Base-by-base conservation (phyloP, 495 filamentous ascomycete genomes). In the Lasiosphaeria ovina region DNA sequence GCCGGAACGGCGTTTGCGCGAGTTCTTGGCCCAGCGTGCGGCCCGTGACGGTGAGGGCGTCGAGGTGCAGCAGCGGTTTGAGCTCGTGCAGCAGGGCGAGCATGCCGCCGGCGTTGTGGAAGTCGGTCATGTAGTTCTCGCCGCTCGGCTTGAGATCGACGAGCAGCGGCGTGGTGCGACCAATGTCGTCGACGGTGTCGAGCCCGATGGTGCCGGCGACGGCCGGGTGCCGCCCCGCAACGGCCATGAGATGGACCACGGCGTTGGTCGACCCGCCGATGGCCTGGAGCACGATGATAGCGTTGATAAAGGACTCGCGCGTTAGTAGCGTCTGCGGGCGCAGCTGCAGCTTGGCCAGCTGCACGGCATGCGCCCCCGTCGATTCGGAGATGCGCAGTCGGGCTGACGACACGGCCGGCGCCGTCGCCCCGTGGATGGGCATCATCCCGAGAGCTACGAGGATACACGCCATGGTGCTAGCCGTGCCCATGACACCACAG, bases 191-290 rank as follows among this genome's bases (percentile, higher is more conserved):
- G 62, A 89, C 66, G 0, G 80, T 85, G 8, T 78, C 66, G 0
- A 88, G 66, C 3, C 78, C 83, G 45, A 89, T 83, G 7, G 70
- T 71, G 0, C 83, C 83, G 12, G 79, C 74, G 5, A 88, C 59
- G 3, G 63, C 59, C 0, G 83, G 84, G 62, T 88, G 85, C 16
- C 85, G 76, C 68, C 85, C 85, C 24, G 75, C 72, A 58, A 88
- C 87, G 17, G 87, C 87, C 69, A 89, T 71, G 9, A 89, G 69
- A 62, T 89, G 87, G 0, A 89, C 82, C 6, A 89, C 77, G 4
- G 84, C 85, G 72, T 89, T 89, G 1, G 86, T 89, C 0, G 84
- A 87, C 16, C 87, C 87, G 24, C 87, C 86, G 47, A 89, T 86
- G 17, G 87, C 86, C 60, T 89, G 87, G 3, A 89, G 77, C 0